Evolutionary conservation across 257 asterid species (phyloP).

Genomic region (Cynanchum wilfordii): DNA sequence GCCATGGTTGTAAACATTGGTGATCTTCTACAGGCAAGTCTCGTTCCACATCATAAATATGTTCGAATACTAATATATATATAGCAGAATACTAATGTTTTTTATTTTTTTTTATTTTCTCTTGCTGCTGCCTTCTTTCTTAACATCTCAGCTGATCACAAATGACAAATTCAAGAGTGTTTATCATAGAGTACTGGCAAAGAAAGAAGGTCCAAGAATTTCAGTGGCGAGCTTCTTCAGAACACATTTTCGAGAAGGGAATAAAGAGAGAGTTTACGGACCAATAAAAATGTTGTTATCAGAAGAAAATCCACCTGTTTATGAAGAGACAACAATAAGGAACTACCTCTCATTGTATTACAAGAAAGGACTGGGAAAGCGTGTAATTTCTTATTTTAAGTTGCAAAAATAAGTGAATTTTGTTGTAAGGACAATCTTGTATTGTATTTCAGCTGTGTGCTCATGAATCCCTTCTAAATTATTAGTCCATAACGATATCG

Average conservation of each 20-base stretch:
- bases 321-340: slow-evolving; percentile 29
- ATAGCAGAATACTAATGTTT: no score
- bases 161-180: slow-evolving; percentile 48
- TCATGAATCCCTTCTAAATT: no score
- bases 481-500: no score
- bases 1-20: slow-evolving; percentile 34
- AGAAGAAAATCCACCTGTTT: slow-evolving; percentile 41
- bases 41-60: no score
- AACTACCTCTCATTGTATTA: slow-evolving; percentile 20
- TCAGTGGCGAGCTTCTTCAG: slow-evolving; percentile 10
- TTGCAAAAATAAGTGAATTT: background rate
- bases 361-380: background rate
- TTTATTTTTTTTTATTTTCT: no score
- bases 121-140: no score
- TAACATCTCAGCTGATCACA: slow-evolving; percentile 30
- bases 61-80: no score
- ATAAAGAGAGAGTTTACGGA: slow-evolving; percentile 20
- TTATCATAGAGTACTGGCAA: slow-evolving; percentile 48
- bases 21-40: slow-evolving; percentile 32
- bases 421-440: no score
- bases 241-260: slow-evolving; percentile 16
- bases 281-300: slow-evolving; percentile 52
- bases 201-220: slow-evolving; percentile 36
- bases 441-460: no score
- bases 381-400: background rate